Evolutionary conservation across 192 early-diverging fungal species (phyloP), one percentile per base, ranked within the genome.

Genomic region (Backusella australiensis): DNA sequence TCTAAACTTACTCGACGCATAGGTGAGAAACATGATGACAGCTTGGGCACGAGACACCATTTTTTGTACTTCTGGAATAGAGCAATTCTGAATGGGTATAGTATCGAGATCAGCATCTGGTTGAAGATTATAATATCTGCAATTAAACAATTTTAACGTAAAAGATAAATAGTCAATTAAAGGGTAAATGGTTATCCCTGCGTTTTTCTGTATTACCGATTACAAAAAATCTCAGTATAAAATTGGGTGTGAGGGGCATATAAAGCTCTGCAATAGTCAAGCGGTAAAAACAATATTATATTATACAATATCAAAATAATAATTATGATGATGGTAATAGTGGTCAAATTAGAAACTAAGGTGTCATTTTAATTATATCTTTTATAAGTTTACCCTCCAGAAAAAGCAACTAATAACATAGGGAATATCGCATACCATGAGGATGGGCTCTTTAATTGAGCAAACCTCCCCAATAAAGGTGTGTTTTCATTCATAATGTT

Each of bases 161-260:
- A 23, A 34, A 32, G 11, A 42, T 72, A 69, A 69, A 67, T 32
- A 44, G 26, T n/a, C 21, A 72, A 11, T 68, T 15, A 36, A 21
- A 21, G 26, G 23, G 34, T 14, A 36, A 76, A 44, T 38, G 0
- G 42, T 52, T 53, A 38, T 38, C 21, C 39, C 38, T 56, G n/a
- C 14, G n/a, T 56, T 23, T 69, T 73, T 44, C 46, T 68, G 65
- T 73, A 74, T 39, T 76, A 78, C 81, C 73, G 74, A 39, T 74
- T 66, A 52, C 82, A 83, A 56, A 80, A 79, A 8, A 83, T 73
- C 52, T 83, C 75, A n/a, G 82, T 83, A 41, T 75, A 79, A 35
- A 83, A 76, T 71, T 83, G 78, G 11, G 75, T 15, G 4, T 63
- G 52, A 34, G 82, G 75, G 29, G 82, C 82, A 34, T 46, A 39